Percentiles rank a stretch among this genome's conserved stretches.
These are phyloP conservation scores for Hypoxylon fragiforme DNA, from an alignment of 495 filamentous ascomycete species.

Conservation along the genomic window DNA sequence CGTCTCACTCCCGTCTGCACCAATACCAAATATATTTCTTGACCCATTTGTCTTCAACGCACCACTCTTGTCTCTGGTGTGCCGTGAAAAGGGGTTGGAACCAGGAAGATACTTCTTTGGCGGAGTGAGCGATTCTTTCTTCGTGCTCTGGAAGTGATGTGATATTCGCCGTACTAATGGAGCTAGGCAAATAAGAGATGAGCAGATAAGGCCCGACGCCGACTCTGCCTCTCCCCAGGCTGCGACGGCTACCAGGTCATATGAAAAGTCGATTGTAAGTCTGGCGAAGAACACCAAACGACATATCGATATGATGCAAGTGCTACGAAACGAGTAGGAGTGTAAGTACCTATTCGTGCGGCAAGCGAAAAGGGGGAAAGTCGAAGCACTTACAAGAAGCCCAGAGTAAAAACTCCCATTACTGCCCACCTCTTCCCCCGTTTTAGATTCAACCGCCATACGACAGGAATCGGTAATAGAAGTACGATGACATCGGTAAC, in stretches of 20 bases:
- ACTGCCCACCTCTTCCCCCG: constrained; percentile 44
- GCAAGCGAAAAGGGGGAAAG: neutral
- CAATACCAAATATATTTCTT: constrained; percentile 10
- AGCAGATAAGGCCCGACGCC: constrained; percentile 28
- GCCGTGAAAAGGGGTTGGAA: constrained; percentile 24
- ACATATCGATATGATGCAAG: constrained; percentile 32
- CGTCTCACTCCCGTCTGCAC: constrained; percentile 31
- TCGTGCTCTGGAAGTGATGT: neutral
- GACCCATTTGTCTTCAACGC: constrained; percentile 15
- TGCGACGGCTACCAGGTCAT: constrained; percentile 21
- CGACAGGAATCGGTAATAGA: constrained; percentile 54
- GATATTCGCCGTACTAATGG: constrained; percentile 25
- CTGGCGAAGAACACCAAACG: constrained; percentile 30
- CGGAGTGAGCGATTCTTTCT: constrained; percentile 2
- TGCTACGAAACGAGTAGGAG: constrained; percentile 5
- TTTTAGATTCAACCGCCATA: constrained; percentile 49
- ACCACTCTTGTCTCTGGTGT: constrained; percentile 14
- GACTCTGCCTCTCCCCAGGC: constrained; percentile 30
- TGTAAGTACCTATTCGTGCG: constrained; percentile 8
- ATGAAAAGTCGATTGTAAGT: constrained; percentile 14
- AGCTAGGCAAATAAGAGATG: constrained; percentile 22
- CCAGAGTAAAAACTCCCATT: constrained; percentile 47
- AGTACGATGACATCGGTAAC: constrained; percentile 54
- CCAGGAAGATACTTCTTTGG: constrained; percentile 11
- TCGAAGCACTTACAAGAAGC: constrained; percentile 36